Base-by-base conservation (phyloP, 345 rosid species). In the Cardamine resedifolia region DNA sequence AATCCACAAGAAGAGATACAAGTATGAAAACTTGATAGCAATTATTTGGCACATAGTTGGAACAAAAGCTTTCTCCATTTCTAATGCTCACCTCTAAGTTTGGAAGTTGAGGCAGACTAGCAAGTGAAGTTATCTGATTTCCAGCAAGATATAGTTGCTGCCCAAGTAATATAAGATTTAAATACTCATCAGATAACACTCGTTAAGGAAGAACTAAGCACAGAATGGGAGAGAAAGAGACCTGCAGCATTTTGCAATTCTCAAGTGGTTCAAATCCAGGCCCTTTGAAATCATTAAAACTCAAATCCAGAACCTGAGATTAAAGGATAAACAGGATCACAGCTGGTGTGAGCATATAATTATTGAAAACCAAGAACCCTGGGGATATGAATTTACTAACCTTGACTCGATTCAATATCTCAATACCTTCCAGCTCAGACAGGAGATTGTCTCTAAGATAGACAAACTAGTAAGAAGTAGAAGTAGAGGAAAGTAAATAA, bases 81-180 rank as follows among this genome's bases (percentile, higher is more conserved):
- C 31, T 20, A 47, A 74, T 70, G 53, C 79, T 52, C 83, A 94
- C 98, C 96, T 94, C 98, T 81, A 94, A 77, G 80, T 91, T 94
- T 47, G 97, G 98, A 71, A 94, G 97, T 79, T 88, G 90, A 43
- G 98, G 98, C 72, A 94, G 88, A 82, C 95, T 94, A 68, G 77
- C 85, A 80, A 94, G 90, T 18, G 98, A 94, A 12, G 90, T 89
- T 68, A 94, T 91, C 84, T 94, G 98, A 71, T 94, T 94, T 63
- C 98, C 98, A 77, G 98, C 98, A 75, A 94, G 97, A 83, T 94
- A 94, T 8, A 94, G 82, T 94, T 94, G 98, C 98, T 94, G 83
- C 76, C 72, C 55, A 80, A 70, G 73, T 51, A 52, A 79, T 28
- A 72, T 16, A 81, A 31, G 69, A 28, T 56, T 81, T 60, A 78